Evolutionary conservation across 768 basidiomycete genomes (phyloP), one percentile per base, ranked within the genome.

Genomic region (Rhizopogon vesiculosus): DNA sequence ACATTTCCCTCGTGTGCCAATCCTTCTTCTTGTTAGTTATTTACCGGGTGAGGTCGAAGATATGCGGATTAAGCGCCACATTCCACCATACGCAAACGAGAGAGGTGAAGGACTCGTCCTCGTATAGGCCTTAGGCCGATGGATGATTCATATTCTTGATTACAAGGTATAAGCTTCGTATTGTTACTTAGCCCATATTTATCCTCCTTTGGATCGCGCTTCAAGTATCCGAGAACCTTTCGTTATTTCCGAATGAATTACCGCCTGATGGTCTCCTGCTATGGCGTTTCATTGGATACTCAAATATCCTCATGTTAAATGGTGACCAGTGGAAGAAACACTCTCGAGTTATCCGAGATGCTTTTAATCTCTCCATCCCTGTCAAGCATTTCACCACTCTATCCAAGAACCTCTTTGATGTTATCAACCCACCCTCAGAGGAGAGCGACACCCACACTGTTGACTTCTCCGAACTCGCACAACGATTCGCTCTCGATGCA

Each of bases 131-230:
- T 65, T 76, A 5, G 74, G 76, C 19, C 63, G 66, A 59, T 77
- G 76, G 76, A 69, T 69, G 41, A 65, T 77, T 40, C 75, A 77
- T 45, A 63, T 77, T 19, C 56, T 76, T 10, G 74, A 76, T 44
- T 57, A 57, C 5, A 62, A 70, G 53, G 76, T 74, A 31, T 16
- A 7, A 49, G 13, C 16, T 18, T 22, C 35, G 12, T 31, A 2
- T 44, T 18, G 15, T 42, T 22, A 13, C 28, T n/a, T 25, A 19
- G 18, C 40, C 18, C 7, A 18, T 46, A 5, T 18, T 4, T 13
- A 5, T 49, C 29, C 6, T 38, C 10, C 18, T 31, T 19, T 5
- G 38, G 31, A 52, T 39, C 43, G 48, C 51, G 33, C 29, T 31
- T 7, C 43, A 43, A 45, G 70, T 72, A 59, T 66, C 40, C 51